Evolutionary conservation across 805 yeast genomes (phyloP).

Genomic region (Candida succiphila): DNA sequence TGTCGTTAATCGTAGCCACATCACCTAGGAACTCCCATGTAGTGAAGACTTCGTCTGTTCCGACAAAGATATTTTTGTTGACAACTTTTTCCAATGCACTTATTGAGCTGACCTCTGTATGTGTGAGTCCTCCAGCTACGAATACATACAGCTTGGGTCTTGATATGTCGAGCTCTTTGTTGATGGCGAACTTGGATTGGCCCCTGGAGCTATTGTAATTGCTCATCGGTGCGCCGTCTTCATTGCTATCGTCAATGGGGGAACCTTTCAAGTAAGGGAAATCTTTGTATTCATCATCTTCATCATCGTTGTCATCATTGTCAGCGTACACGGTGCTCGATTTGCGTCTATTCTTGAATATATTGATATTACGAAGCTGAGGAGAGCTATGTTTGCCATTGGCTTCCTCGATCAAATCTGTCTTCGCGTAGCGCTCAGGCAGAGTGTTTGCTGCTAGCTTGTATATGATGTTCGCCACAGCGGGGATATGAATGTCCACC

Average conservation of each 20-base stretch:
- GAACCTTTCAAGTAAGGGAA: conserved; percentile 35
- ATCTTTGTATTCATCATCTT: conserved; percentile 32
- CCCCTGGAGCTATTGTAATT: neutral
- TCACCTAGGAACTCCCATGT: conserved; percentile 24
- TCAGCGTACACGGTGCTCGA: conserved; percentile 3
- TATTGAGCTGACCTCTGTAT: conserved; percentile 68
- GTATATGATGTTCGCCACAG: conserved; percentile 16
- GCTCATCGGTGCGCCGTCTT: neutral
- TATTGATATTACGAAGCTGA: neutral
- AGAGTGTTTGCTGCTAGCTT: conserved; percentile 15
- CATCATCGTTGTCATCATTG: conserved; percentile 18
- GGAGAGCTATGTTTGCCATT: neutral
- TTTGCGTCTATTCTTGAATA: neutral
- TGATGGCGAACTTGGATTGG: neutral
- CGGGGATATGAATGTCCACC: conserved; percentile 17
- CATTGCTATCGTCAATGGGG: conserved; percentile 15
- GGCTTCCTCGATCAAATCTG: neutral
- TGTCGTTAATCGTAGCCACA: conserved; percentile 1
- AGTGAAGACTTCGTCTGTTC: conserved; percentile 65
- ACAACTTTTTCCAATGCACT: conserved; percentile 55
- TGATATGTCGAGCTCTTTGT: neutral
- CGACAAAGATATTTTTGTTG: conserved; percentile 70
- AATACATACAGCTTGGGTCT: conserved; percentile 69
- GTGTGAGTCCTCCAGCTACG: conserved; percentile 84
- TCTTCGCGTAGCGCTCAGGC: conserved; percentile 16